Evolutionary conservation across 805 yeast genomes (phyloP).

Genomic region (Sugiyamaella americana): DNA sequence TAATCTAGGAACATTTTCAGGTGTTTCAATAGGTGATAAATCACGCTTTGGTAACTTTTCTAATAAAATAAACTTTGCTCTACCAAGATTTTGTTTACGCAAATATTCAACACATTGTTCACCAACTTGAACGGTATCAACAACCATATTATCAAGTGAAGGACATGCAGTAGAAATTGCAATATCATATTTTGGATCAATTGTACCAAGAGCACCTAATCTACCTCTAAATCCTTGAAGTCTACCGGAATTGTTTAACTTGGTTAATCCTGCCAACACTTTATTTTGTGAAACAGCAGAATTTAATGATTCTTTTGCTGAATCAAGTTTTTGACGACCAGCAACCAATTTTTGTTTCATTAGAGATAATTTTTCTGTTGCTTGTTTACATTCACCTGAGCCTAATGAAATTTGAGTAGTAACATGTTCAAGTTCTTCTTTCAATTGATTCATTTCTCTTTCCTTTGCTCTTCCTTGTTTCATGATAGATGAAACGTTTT

Average conservation of each 20-base stretch:
- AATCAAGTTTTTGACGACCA: slow-evolving; percentile 57
- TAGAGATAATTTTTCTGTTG: slow-evolving; percentile 43
- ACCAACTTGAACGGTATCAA: slow-evolving; percentile 68
- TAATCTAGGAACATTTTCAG: slow-evolving; percentile 69
- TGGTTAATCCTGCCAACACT: slow-evolving; percentile 61
- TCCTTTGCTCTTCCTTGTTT: slow-evolving; percentile 47
- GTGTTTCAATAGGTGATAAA: slow-evolving; percentile 55
- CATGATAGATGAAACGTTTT: slow-evolving; percentile 41
- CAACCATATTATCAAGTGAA: slow-evolving; percentile 86
- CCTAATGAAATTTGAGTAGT: slow-evolving; percentile 54
- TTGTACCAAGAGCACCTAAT: slow-evolving; percentile 86
- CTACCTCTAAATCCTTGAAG: slow-evolving; percentile 83
- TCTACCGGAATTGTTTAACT: slow-evolving; percentile 73
- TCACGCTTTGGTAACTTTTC: slow-evolving; percentile 65
- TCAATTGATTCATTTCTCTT: slow-evolving; percentile 39
- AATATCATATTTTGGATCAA: slow-evolving; percentile 81
- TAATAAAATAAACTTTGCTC: slow-evolving; percentile 79
- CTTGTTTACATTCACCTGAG: slow-evolving; percentile 47
- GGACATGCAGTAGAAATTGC: slow-evolving; percentile 96
- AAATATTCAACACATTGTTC: slow-evolving; percentile 76
- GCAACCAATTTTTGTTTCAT: slow-evolving; percentile 49
- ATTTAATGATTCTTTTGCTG: slow-evolving; percentile 55
- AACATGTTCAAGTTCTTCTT: slow-evolving; percentile 45
- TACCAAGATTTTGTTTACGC: slow-evolving; percentile 76
- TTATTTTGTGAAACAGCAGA: slow-evolving; percentile 61